Evolutionary conservation across 2,329 filamentous ascomycete genomes (phyloP).

Genomic region (Karstenula rhodostoma): DNA sequence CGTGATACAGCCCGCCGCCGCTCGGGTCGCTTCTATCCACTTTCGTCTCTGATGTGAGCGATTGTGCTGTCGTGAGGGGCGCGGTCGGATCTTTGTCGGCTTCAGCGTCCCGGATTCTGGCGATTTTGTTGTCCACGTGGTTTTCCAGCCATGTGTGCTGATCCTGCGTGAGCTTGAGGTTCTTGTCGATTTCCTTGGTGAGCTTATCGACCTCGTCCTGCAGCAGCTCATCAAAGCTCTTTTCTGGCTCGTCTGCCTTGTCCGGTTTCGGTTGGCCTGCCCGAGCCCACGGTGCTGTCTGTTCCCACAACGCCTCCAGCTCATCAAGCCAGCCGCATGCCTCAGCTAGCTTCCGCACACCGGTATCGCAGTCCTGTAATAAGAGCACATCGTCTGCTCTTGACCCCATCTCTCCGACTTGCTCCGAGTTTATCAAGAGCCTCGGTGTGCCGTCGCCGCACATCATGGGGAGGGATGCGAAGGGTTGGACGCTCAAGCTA

Average conservation of each 20-base stretch:
- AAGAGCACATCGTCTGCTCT: slow-evolving; percentile 84
- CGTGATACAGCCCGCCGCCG: slow-evolving; percentile 33
- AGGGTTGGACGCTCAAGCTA: slow-evolving; percentile 86
- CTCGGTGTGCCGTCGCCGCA: slow-evolving; percentile 72
- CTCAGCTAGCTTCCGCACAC: slow-evolving; percentile 79
- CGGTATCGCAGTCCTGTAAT: slow-evolving; percentile 82
- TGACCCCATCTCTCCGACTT: slow-evolving; percentile 79
- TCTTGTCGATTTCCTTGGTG: slow-evolving; percentile 65
- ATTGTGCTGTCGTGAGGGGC: slow-evolving; percentile 14
- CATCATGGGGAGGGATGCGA: slow-evolving; percentile 78
- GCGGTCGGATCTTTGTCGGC: not conserved
- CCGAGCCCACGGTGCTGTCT: slow-evolving; percentile 63
- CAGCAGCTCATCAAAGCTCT: slow-evolving; percentile 63
- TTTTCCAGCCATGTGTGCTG: slow-evolving; percentile 47
- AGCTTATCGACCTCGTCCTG: slow-evolving; percentile 66
- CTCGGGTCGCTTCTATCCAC: slow-evolving; percentile 14
- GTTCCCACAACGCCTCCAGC: slow-evolving; percentile 77
- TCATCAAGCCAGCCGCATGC: slow-evolving; percentile 87
- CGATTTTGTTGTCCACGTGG: slow-evolving; percentile 40
- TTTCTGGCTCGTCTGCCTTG: slow-evolving; percentile 38
- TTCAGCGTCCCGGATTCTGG: slow-evolving; percentile 26
- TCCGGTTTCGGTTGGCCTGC: slow-evolving; percentile 56
- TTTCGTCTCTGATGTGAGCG: slow-evolving; percentile 17
- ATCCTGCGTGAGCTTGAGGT: slow-evolving; percentile 48
- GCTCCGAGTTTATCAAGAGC: slow-evolving; percentile 86